Evolutionary conservation across 1,284 basidiomycete species (phyloP).

Genomic region (Papiliotrema flavescens): DNA sequence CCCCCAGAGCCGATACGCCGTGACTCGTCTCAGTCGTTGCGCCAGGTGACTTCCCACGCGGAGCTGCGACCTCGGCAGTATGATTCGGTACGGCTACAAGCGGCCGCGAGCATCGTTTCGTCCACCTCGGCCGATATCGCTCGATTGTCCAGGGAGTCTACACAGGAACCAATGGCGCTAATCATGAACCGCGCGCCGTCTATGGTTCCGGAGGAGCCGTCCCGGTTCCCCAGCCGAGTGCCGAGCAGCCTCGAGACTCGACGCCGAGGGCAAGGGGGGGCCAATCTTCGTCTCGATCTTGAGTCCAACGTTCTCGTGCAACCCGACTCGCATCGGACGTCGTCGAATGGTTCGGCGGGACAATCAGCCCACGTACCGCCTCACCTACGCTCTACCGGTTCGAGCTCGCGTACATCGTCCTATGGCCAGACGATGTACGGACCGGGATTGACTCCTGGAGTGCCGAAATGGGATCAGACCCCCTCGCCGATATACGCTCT

Average conservation of each 20-base stretch:
- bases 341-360: constrained; percentile 4
- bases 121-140: constrained; percentile 27
- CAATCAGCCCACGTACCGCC: not conserved
- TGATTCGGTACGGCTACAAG: constrained; percentile 3
- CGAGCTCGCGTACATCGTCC: constrained; percentile 29
- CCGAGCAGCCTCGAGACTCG: constrained; percentile 36
- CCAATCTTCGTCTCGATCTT: constrained; percentile 44
- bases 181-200: constrained; percentile 19
- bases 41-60: constrained; percentile 27
- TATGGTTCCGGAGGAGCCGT: constrained; percentile 23
- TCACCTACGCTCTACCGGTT: not conserved
- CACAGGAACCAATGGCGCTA: constrained; percentile 2
- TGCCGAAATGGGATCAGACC: constrained; percentile 42
- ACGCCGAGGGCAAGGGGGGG: constrained; percentile 29
- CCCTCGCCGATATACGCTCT: constrained; percentile 37
- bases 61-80: constrained; percentile 21
- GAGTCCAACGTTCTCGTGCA: constrained; percentile 32
- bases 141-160: constrained; percentile 16
- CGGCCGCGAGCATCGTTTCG: constrained; percentile 16
- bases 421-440: constrained; percentile 26
- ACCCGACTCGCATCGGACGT: constrained; percentile 8
- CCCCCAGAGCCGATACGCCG: constrained; percentile 24
- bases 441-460: constrained; percentile 32
- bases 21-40: constrained; percentile 29
- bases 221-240: constrained; percentile 11